These are phyloP conservation scores for Botrytis squamosa DNA, from an alignment of 2,329 filamentous ascomycete genomes.

Conservation along the genomic window DNA sequence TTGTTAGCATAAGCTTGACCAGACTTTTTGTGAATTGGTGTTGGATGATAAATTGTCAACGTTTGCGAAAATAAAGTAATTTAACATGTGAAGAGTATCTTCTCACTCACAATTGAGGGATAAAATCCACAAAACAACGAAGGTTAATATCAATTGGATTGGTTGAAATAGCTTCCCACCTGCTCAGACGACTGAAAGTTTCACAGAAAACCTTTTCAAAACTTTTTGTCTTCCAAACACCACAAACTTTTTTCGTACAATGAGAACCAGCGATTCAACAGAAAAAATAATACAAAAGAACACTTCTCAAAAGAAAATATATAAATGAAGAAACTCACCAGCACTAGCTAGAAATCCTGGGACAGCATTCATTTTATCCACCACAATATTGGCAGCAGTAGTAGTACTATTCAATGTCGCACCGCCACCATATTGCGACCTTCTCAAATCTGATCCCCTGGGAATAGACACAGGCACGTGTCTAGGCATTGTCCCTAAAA, in stretches of 20 bases:
- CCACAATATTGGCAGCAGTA: constrained; percentile 39
- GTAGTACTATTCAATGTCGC: constrained; percentile 33
- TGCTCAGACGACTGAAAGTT: not conserved
- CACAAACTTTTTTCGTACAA: not conserved
- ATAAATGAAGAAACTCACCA: constrained; percentile 47
- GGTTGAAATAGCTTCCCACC: not conserved
- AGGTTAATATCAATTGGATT: not conserved
- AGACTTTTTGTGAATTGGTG: not conserved
- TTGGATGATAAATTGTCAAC: not conserved
- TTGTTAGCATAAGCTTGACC: constrained; percentile 16
- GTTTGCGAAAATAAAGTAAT: not conserved
- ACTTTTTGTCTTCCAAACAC: not conserved
- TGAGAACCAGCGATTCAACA: not conserved
- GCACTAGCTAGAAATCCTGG: constrained; percentile 59
- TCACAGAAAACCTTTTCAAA: not conserved
- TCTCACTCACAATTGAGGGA: constrained; percentile 3
- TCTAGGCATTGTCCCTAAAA: constrained; percentile 15
- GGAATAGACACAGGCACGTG: constrained; percentile 16
- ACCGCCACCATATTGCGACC: constrained; percentile 31
- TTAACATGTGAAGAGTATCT: constrained; percentile 1
- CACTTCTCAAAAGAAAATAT: not conserved
- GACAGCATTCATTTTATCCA: constrained; percentile 54
- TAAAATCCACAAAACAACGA: not conserved
- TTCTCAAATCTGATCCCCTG: constrained; percentile 13
- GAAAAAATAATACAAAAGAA: not conserved